These are phyloP conservation scores for Apiospora pterosperma DNA, from an alignment of 2,329 filamentous ascomycete species.

Conservation along the genomic window DNA sequence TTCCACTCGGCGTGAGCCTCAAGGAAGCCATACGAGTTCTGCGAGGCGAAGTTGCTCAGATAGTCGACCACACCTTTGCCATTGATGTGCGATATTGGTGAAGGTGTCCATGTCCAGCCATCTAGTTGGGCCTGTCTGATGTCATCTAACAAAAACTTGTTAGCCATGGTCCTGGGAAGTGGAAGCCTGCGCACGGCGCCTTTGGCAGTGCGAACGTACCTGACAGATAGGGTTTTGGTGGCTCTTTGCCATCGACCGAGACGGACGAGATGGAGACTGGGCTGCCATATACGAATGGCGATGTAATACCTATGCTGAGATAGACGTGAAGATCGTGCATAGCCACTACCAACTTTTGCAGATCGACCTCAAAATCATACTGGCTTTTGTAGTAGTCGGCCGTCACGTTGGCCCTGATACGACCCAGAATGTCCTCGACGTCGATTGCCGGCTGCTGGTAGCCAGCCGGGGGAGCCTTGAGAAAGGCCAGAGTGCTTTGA, in stretches of 20 bases:
- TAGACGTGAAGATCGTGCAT: conserved; percentile 32
- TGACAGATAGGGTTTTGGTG: conserved; percentile 30
- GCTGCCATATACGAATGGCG: conserved; percentile 28
- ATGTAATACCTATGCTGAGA: conserved; percentile 25
- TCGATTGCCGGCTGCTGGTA: conserved; percentile 38
- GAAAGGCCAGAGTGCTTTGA: conserved; percentile 38
- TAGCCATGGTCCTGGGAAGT: too few species aligned
- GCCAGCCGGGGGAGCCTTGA: conserved; percentile 34
- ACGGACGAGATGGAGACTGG: conserved; percentile 25
- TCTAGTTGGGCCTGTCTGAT: conserved; percentile 11
- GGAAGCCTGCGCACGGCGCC: too few species aligned
- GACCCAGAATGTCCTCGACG: conserved; percentile 24
- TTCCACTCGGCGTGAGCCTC: conserved; percentile 42
- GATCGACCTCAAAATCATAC: conserved; percentile 33
- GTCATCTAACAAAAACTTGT: conserved; percentile 11
- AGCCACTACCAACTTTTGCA: conserved; percentile 25
- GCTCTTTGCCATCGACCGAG: conserved; percentile 27
- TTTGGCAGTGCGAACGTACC: conserved; percentile 7
- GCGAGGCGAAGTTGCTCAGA: conserved; percentile 25
- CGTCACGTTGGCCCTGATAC: conserved; percentile 28
- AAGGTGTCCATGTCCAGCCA: conserved; percentile 13
- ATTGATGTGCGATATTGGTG: conserved; percentile 29
- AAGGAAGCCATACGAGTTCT: conserved; percentile 30
- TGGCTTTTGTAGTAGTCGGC: conserved; percentile 29
- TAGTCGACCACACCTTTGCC: conserved; percentile 21